Evolutionary conservation across 1,284 basidiomycete species (phyloP).

Genomic region (Ustilago cynodontis): DNA sequence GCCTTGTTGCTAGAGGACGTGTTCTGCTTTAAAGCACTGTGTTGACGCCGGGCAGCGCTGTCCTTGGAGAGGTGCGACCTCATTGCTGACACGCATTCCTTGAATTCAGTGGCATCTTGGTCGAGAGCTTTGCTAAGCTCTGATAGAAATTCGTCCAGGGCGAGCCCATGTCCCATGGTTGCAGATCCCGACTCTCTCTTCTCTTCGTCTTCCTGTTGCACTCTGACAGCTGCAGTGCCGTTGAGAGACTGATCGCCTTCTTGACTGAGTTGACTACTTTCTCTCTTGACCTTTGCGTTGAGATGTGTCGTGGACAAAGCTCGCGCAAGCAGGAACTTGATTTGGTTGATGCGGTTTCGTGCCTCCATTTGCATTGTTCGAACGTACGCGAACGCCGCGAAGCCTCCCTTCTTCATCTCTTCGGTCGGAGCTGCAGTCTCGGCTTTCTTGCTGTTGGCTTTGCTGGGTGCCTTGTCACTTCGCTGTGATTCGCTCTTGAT

Average conservation of each 20-base stretch:
- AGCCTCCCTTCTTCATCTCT: slow-evolving; percentile 24
- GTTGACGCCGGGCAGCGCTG: not conserved
- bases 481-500: slow-evolving; percentile 9
- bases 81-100: slow-evolving; percentile 29
- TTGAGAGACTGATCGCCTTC: not conserved
- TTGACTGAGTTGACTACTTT: not conserved
- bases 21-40: not conserved
- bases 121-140: slow-evolving; percentile 33
- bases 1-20: not conserved
- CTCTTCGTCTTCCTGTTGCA: not conserved
- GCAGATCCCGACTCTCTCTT: not conserved
- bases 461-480: not conserved
- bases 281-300: not conserved
- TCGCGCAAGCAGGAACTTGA: slow-evolving; percentile 36
- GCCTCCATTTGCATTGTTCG: slow-evolving; percentile 32
- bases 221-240: not conserved
- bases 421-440: slow-evolving; percentile 13
- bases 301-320: slow-evolving; percentile 12
- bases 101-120: slow-evolving; percentile 27
- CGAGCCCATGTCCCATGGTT: not conserved
- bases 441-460: not conserved
- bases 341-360: slow-evolving; percentile 35
- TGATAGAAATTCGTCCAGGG: slow-evolving; percentile 8
- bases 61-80: slow-evolving; percentile 22
- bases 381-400: slow-evolving; percentile 24